Conservation (phyloP, 2,329 filamentous ascomycete species). For the Pseudopyricularia javanii region DNA sequence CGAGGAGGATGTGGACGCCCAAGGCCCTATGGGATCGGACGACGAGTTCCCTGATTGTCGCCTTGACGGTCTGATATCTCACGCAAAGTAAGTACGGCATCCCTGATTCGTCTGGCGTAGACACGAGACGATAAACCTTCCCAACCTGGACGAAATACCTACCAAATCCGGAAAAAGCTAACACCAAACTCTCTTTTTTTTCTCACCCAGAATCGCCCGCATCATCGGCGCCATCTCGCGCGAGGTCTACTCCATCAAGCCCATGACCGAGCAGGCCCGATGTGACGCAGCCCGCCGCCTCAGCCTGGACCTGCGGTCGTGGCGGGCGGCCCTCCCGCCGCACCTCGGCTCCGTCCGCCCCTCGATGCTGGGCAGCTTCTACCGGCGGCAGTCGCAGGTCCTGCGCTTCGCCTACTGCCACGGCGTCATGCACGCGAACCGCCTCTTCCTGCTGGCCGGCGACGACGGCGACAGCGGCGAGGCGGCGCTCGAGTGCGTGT, state of each 20-base stretch:
- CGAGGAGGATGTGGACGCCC: conserved; percentile 40
- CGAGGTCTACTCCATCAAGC: conserved; percentile 26
- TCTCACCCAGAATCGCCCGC: conserved; percentile 18
- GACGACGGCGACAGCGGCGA: conserved; percentile 11
- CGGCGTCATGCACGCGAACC: conserved; percentile 24
- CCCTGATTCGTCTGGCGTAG: not conserved
- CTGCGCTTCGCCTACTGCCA: conserved; percentile 29
- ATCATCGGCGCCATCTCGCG: conserved; percentile 25
- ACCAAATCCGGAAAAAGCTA: conserved; percentile 18
- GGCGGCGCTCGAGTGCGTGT: conserved; percentile 24
- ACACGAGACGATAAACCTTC: not conserved
- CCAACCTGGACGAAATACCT: not conserved
- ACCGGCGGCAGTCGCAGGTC: conserved; percentile 26
- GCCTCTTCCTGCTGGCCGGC: conserved; percentile 17
- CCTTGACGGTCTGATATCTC: conserved; percentile 10
- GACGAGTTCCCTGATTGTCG: conserved; percentile 28
- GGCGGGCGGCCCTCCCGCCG: conserved; percentile 25
- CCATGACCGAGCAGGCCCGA: not conserved
- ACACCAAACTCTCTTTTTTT: conserved; percentile 17
- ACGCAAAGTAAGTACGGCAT: not conserved
- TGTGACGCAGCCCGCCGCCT: conserved; percentile 21
- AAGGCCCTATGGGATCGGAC: conserved; percentile 18
- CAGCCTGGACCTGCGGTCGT: conserved; percentile 23
- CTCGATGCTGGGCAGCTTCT: not conserved
- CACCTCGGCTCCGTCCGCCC: conserved; percentile 27